Percentiles rank a stretch among this genome's conserved stretches.
Conservation (phyloP, 257 asterid genomes). For the Solanum pennellii region DNA sequence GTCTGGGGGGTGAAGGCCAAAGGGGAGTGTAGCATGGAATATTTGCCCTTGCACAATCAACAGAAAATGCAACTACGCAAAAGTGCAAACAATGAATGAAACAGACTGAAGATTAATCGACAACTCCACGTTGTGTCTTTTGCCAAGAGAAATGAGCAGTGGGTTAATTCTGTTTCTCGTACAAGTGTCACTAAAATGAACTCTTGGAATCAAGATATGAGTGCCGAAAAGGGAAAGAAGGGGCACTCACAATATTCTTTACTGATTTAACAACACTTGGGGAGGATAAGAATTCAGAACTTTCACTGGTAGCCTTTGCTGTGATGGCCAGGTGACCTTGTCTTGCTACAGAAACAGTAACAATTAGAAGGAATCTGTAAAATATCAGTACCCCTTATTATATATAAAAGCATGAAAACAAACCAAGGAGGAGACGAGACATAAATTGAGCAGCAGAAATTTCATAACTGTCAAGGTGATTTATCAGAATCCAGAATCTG, state of each 20-base stretch:
- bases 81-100: background rate
- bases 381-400: background rate
- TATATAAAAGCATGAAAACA: background rate
- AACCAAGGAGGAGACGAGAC: background rate
- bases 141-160: background rate
- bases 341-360: conserved; percentile 24
- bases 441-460: background rate
- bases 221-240: background rate
- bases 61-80: background rate
- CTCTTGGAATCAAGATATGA: background rate
- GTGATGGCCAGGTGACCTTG: conserved; percentile 22
- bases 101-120: background rate
- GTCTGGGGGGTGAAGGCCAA: background rate
- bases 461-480: background rate
- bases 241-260: conserved; percentile 54
- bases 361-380: background rate
- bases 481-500: background rate
- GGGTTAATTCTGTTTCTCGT: background rate
- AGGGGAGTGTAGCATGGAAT: background rate
- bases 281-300: background rate
- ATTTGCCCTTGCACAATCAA: background rate
- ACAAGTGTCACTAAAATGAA: background rate
- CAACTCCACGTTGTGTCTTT: background rate
- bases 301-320: conserved; percentile 60
- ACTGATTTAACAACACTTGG: conserved; percentile 37